Evolutionary conservation across 169 alveolate genomes (phyloP), one percentile per base, ranked within the genome.

Genomic region (Plasmodium chabaudi): DNA sequence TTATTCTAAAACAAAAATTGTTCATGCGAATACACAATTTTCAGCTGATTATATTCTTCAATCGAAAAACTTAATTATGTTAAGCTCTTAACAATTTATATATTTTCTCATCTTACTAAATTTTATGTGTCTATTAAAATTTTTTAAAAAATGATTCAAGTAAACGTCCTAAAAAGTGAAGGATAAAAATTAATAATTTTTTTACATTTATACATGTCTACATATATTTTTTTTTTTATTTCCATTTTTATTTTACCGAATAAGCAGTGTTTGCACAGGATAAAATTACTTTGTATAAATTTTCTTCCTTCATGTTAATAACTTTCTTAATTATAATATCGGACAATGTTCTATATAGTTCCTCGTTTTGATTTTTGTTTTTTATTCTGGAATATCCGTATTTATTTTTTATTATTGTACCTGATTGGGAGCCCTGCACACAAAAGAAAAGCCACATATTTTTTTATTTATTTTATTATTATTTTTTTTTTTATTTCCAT

Each of bases 221-320:
- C 17, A 7, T 6, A 5, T n/a, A 5, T 7, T 56, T 56, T 7
- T 56, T n/a, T 12, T 56, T n/a, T n/a, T 57, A 12, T 23, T n/a
- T 57, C 10, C 25, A 17, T 57, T 15, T 57, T 15, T 57, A 46
- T 15, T 53, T 75, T 34, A 75, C 88, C 74, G 88, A 55, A 74
- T 61, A 75, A 65, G 88, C 88, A 15, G 88, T 61, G 59, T 75
- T 75, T 75, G 75, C 88, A 39, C 88, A 75, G 21, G 75, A 61
- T 55, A 75, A 61, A 75, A 75, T 75, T 49, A 63, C 23, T 65
- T 75, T 75, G 69, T 75, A 75, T 61, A 75, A 25, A 47, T 65
- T 63, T 75, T 75, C 88, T 46, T 67, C 72, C 9, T 61, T 34
- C 9, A 75, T 75, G 57, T 75, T 75, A 21, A 75, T 75, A 60